Base-by-base conservation (phyloP, 495 filamentous ascomycete genomes). In the Penicillium robsamsonii region DNA sequence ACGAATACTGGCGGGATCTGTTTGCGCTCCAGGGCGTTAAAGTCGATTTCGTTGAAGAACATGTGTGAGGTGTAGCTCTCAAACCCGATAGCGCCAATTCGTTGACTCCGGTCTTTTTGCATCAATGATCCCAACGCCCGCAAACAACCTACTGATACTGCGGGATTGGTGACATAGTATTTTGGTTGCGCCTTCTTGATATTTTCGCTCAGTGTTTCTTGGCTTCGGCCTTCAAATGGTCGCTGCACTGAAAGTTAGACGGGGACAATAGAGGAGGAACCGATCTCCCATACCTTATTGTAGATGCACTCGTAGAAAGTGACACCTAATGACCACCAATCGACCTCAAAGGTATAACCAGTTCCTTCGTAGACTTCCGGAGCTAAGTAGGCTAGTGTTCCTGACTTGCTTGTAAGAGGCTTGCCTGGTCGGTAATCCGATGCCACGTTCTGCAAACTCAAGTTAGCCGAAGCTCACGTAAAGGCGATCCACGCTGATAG, bases 231-330 rank as follows among this genome's bases (percentile, higher is more conserved):
- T 63, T 94, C 87, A 59, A 97, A 98, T 10, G 94, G 94, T 64
- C 94, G 83, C 94, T 88, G 56, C 9, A 25, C 13, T 17, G 6
- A 46, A 49, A 25, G 35, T 52, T 31, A 52, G 50, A 52, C 4
- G 2, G 18, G 38, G 27, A 27, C 25, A 17, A 4, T 10, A 27
- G 24, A 20, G 15, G 9, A 15, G 11, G 5, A 31, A 27, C 10
- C 7, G 12, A 33, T 18, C 5, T 13, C 13, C 5, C 82, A 48
- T 75, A 93, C 92, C 86, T 95, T 97, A 73, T 94, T 97, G 75
- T 97, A 98, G 46, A 98, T 96, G 80, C 94, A 97, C 73, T 98
- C 94, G 72, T 96, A 98, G 70, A 97, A 96, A 3, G 93, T 84
- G 44, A 98, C 94, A 31, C 94, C 94, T 24, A 98, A 69, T 13